Conservation (phyloP, 129 eudicot species). For the Helichrysum umbraculigerum region DNA sequence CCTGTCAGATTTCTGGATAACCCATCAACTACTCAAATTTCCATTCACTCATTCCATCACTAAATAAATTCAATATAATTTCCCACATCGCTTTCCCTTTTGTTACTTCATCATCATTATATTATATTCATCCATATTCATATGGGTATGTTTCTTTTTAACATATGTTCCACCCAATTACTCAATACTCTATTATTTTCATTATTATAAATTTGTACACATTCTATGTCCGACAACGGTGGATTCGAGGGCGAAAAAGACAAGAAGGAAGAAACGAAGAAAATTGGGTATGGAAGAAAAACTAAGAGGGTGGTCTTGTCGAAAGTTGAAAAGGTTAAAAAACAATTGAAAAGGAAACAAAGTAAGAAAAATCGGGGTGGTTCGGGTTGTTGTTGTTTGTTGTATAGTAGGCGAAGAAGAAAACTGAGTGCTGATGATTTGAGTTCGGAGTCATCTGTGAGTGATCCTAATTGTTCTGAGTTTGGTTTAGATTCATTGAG, state of each 20-base stretch:
- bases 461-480: slow-evolving; percentile 53
- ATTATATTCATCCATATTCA: too few relatives aligned
- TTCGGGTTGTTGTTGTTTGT: slow-evolving; percentile 33
- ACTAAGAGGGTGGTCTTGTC: slow-evolving; percentile 40
- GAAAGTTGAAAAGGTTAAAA: slow-evolving; percentile 41
- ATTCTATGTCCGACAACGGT: slow-evolving; percentile 26
- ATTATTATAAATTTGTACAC: neutral
- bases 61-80: neutral
- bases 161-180: slow-evolving; percentile 6
- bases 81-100: slow-evolving; percentile 18
- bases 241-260: neutral
- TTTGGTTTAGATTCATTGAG: slow-evolving; percentile 51
- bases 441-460: slow-evolving; percentile 44
- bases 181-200: too few relatives aligned
- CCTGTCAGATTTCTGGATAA: neutral
- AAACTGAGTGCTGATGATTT: slow-evolving; percentile 41
- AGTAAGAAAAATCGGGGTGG: slow-evolving; percentile 12
- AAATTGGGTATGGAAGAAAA: slow-evolving; percentile 27
- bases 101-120: too few relatives aligned
- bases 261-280: slow-evolving; percentile 6
- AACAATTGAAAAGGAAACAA: slow-evolving; percentile 20
- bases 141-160: slow-evolving; percentile 9
- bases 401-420: neutral
- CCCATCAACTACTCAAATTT: slow-evolving; percentile 17
- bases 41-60: neutral